Percentiles rank a stretch among this genome's conserved stretches.
These are phyloP conservation scores for Spinacia oleracea DNA, from an alignment of 179 eudicot genomes.

Conservation along the genomic window DNA sequence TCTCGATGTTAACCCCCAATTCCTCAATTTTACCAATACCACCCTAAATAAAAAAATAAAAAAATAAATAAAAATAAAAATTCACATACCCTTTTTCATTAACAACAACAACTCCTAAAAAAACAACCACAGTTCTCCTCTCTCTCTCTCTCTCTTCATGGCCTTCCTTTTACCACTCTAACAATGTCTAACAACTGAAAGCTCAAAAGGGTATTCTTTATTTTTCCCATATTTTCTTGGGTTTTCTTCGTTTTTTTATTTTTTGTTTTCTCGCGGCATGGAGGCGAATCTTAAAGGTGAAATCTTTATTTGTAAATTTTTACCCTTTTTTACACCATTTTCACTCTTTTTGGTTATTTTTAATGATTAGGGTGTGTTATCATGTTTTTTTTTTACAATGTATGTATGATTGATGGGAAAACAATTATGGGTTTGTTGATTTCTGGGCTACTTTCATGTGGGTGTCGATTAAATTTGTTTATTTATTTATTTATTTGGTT, in stretches of 20 bases:
- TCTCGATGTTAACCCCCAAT: constrained; percentile 26
- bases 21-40: neutral
- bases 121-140: neutral
- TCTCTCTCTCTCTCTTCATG: neutral
- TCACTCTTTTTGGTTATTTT: neutral
- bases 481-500: neutral
- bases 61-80: too few relatives aligned
- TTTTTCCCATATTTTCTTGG: neutral
- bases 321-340: neutral
- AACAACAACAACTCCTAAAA: too few relatives aligned
- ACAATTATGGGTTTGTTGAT: constrained; percentile 21
- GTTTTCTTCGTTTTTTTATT: neutral
- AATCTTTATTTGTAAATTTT: neutral
- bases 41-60: too few relatives aligned
- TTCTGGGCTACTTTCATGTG: constrained; percentile 16
- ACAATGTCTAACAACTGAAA: constrained; percentile 23
- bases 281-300: constrained; percentile 34
- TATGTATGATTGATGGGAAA: constrained; percentile 15
- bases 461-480: neutral
- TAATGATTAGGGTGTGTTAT: neutral
- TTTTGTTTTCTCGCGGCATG: constrained; percentile 10
- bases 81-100: too few relatives aligned
- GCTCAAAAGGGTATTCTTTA: constrained; percentile 13
- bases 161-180: constrained; percentile 1
- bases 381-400: constrained; percentile 25